Base-by-base conservation (phyloP, 2,329 filamentous ascomycete species). In the Colletotrichum melonis region DNA sequence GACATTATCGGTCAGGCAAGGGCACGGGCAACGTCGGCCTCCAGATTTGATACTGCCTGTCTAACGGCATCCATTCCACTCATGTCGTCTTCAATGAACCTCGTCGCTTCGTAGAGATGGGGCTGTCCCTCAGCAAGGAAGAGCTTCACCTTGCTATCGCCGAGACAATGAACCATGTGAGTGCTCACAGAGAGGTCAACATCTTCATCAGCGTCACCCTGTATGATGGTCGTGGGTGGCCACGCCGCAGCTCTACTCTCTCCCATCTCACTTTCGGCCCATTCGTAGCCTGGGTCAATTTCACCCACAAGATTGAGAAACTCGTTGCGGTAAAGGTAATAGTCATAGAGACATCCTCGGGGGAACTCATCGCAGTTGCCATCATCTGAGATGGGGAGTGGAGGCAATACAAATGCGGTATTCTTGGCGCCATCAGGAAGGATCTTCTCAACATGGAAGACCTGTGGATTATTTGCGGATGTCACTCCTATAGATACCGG, bases 201-300 rank as follows among this genome's bases (percentile, higher is more conserved):
- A 56, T 79, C 78, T 3, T 62, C 30, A 64, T 83, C 82, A 0
- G 66, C 68, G 22, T 81, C 75, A 0, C 81, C 81, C 9, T 82
- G 81, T 16, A 83, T 78, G 35, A 83, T 77, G 28, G 83, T 78
- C 0, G 81, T 83, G 11, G 75, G 67, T 22, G 82, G 82, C 82
- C 81, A 84, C 3, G 63, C 60, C 1, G 63, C 70, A 16, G 74
- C 63, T 55, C 73, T 76, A n/a, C 71, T 67, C 9, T 55, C 63
- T 0, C 74, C 16, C 12, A 69, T 57, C 14, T 65, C 62, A 1
- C 75, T 57, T 24, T 54, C 63, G 30, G 78, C 76, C 81, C 80
- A 82, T 8, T 78, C 76, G n/a, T 79, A 81, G 1, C 81, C 82
- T 1, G 71, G 75, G 49, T 84, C 81, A 8, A 81, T 69, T 7